Percentiles rank a stretch among this genome's conserved stretches.
Conservation (phyloP, 345 rosid species). For the sweet orange (Citrus sinensis) region DNA sequence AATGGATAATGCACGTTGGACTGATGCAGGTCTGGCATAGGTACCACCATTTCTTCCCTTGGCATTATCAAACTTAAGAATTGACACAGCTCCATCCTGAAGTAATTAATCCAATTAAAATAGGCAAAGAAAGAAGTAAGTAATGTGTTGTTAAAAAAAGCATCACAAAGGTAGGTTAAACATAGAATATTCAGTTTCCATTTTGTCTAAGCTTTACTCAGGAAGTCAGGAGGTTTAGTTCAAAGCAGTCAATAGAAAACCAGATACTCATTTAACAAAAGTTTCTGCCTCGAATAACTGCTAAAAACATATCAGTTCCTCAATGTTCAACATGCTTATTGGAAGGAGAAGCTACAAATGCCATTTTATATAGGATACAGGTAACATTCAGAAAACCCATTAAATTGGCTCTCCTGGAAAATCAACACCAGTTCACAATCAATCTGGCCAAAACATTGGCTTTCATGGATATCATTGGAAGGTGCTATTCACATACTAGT, state of each 20-base stretch:
- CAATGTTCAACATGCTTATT: not conserved
- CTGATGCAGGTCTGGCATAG: constrained; percentile 72
- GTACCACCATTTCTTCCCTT: constrained; percentile 49
- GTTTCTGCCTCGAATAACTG: not conserved
- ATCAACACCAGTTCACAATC: not conserved
- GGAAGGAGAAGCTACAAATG: not conserved
- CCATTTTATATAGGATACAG: not conserved
- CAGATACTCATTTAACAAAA: not conserved
- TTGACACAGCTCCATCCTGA: constrained; percentile 88
- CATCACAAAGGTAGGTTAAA: not conserved
- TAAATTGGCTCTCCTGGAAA: not conserved
- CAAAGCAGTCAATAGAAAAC: not conserved
- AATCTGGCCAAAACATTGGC: not conserved
- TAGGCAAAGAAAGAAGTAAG: not conserved
- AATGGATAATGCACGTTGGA: constrained; percentile 90
- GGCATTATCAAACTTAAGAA: constrained; percentile 70
- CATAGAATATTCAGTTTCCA: not conserved
- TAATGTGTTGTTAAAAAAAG: not conserved
- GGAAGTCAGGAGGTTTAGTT: not conserved
- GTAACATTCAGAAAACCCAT: not conserved
- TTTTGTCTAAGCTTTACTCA: not conserved
- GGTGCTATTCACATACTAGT: not conserved
- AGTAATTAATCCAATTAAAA: not conserved
- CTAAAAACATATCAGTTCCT: not conserved
- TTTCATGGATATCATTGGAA: not conserved